A percentile compares a stretch with the other conserved stretches of the same genome.
Evolutionary conservation across 2,329 filamentous ascomycete genomes (phyloP).

Genomic region (Monilinia fructicola): DNA sequence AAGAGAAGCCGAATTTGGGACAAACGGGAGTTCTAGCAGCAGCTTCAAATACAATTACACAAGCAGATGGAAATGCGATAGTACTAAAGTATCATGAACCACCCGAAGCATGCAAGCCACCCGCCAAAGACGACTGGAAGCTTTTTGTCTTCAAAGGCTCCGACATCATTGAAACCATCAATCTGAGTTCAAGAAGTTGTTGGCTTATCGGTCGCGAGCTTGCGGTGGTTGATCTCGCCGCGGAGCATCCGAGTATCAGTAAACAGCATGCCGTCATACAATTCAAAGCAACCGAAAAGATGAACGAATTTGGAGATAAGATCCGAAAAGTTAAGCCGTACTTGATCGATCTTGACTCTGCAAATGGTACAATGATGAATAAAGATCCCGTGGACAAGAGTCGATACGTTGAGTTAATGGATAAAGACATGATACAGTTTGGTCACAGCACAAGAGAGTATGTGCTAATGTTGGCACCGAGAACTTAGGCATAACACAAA

Average conservation of each 20-base stretch:
- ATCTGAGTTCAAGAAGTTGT: constrained; percentile 74
- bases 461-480: constrained; percentile 76
- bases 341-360: constrained; percentile 88
- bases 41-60: constrained; percentile 74
- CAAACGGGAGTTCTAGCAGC: constrained; percentile 81
- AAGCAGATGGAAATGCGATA: constrained; percentile 71
- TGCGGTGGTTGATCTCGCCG: constrained; percentile 75
- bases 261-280: constrained; percentile 96
- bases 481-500: constrained; percentile 25
- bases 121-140: constrained; percentile 76
- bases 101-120: constrained; percentile 83
- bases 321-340: constrained; percentile 80
- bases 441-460: constrained; percentile 89
- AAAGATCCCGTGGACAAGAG: constrained; percentile 69
- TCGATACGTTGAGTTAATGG: constrained; percentile 80
- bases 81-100: constrained; percentile 96
- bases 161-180: constrained; percentile 78
- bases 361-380: constrained; percentile 86
- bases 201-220: constrained; percentile 86
- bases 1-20: constrained; percentile 86
- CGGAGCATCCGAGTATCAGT: constrained; percentile 89
- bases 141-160: constrained; percentile 88
- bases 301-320: constrained; percentile 84
- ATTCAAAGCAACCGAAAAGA: constrained; percentile 80
- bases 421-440: constrained; percentile 87